Evolutionary conservation across 106 monocot species (phyloP).

Genomic region (Dendrobium huoshanense): DNA sequence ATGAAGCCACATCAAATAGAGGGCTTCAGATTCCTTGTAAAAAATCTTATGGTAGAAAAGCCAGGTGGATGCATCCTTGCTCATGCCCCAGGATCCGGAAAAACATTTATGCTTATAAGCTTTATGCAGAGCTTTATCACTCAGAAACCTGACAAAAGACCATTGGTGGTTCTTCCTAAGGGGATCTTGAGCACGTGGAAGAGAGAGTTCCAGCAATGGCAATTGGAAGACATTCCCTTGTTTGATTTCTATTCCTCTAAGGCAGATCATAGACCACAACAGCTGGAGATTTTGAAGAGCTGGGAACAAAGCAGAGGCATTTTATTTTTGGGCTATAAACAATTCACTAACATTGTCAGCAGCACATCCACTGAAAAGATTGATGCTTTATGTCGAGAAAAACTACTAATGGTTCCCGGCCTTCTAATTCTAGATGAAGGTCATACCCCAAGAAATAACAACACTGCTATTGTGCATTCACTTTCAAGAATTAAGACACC

Average conservation of each 20-base stretch:
- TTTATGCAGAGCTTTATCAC: conserved; percentile 96
- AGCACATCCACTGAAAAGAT: conserved; percentile 19
- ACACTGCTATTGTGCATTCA: conserved; percentile 56
- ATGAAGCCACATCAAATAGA: conserved; percentile 88
- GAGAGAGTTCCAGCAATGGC: conserved; percentile 78
- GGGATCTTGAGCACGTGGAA: conserved; percentile 82
- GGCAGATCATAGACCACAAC: conserved; percentile 63
- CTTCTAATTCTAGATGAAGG: conserved; percentile 93
- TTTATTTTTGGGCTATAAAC: conserved; percentile 66
- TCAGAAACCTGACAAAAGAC: conserved; percentile 57
- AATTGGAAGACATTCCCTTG: conserved; percentile 76
- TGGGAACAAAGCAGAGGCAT: conserved; percentile 75
- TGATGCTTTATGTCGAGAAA: conserved; percentile 59
- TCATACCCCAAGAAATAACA: conserved; percentile 78
- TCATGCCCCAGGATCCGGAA: conserved; percentile 97
- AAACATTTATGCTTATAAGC: conserved; percentile 95
- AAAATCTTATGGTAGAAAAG: conserved; percentile 67
- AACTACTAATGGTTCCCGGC: conserved; percentile 57
- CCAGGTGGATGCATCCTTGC: conserved; percentile 94
- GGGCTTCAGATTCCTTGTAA: conserved; percentile 82
- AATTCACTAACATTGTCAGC: conserved; percentile 59
- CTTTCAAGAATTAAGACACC: conserved; percentile 63
- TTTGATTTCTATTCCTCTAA: conserved; percentile 82
- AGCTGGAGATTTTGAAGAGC: conserved; percentile 58
- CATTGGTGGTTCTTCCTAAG: conserved; percentile 79